phyloP scores from a whole-genome alignment of 2,329 filamentous ascomycete genomes.

The Botrytis sinoallii region DNA sequence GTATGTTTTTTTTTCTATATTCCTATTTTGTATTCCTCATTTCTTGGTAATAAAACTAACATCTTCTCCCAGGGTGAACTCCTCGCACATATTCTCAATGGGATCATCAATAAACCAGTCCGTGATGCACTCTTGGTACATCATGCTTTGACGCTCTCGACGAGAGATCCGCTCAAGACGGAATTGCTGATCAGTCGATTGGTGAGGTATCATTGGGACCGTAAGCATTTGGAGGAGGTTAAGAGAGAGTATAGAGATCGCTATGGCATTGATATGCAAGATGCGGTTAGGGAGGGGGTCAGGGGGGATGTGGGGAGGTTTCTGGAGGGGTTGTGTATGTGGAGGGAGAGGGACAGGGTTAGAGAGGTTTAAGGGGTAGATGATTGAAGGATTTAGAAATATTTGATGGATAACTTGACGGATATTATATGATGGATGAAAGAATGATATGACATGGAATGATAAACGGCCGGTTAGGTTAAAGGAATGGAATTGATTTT shows the following conservation, averaged over 20 bases:
- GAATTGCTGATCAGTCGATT: conserved; percentile 86
- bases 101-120: conserved; percentile 91
- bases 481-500: background rate
- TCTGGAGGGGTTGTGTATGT: conserved; percentile 66
- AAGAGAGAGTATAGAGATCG: conserved; percentile 77
- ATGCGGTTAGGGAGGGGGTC: conserved; percentile 75
- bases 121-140: conserved; percentile 87
- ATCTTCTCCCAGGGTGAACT: conserved; percentile 70
- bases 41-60: background rate
- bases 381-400: background rate
- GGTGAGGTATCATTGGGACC: conserved; percentile 90
- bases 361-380: conserved; percentile 42
- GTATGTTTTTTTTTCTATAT: conserved; percentile 54
- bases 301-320: conserved; percentile 75
- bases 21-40: background rate
- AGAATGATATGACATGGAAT: background rate
- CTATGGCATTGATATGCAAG: conserved; percentile 71
- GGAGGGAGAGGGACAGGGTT: conserved; percentile 58
- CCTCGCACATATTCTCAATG: conserved; percentile 91
- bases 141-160: conserved; percentile 78
- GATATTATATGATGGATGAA: background rate
- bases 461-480: background rate
- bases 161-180: conserved; percentile 64
- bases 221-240: conserved; percentile 72
- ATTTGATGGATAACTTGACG: background rate